A percentile compares a stretch with the other conserved stretches of the same genome.
Evolutionary conservation across 768 basidiomycete genomes (phyloP).

Genomic region (Kwoniella dejecticola): DNA sequence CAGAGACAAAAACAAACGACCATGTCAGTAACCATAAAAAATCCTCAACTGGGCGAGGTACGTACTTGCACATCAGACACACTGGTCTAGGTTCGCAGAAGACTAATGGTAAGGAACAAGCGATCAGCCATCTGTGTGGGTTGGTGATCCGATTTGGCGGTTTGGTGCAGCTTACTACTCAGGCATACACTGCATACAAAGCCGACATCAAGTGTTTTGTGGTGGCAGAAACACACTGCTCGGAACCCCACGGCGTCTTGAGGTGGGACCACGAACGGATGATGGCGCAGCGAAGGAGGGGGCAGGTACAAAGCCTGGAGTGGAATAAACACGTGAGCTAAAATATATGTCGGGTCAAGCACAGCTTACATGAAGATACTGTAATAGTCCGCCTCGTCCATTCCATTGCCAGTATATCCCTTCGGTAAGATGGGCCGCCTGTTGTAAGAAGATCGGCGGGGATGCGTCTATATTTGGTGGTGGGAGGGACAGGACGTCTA

Average conservation of each 20-base stretch:
- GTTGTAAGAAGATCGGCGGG: slow-evolving; percentile 80
- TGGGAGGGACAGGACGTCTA: slow-evolving; percentile 86
- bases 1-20: background rate
- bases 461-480: slow-evolving; percentile 72
- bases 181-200: slow-evolving; percentile 99
- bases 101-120: slow-evolving; percentile 60
- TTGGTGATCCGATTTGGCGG: background rate
- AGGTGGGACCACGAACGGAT: slow-evolving; percentile 75
- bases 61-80: slow-evolving; percentile 89
- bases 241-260: slow-evolving; percentile 96
- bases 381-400: slow-evolving; percentile 40
- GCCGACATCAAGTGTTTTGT: slow-evolving; percentile 91
- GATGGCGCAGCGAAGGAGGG: slow-evolving; percentile 68
- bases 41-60: too few species aligned
- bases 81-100: slow-evolving; percentile 93
- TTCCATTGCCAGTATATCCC: slow-evolving; percentile 79
- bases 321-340: background rate
- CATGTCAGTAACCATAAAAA: too few species aligned
- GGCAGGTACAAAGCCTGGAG: slow-evolving; percentile 80
- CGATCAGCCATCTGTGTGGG: background rate
- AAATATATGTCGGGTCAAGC: too few species aligned
- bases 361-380: slow-evolving; percentile 44
- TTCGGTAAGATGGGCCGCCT: slow-evolving; percentile 91
- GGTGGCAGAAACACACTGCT: slow-evolving; percentile 98
- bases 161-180: slow-evolving; percentile 68